Percentiles rank a stretch among this genome's conserved stretches.
These are phyloP conservation scores for Arthrobotrys pseudoclavata DNA, from an alignment of 2,329 filamentous ascomycete genomes.

Conservation along the genomic window DNA sequence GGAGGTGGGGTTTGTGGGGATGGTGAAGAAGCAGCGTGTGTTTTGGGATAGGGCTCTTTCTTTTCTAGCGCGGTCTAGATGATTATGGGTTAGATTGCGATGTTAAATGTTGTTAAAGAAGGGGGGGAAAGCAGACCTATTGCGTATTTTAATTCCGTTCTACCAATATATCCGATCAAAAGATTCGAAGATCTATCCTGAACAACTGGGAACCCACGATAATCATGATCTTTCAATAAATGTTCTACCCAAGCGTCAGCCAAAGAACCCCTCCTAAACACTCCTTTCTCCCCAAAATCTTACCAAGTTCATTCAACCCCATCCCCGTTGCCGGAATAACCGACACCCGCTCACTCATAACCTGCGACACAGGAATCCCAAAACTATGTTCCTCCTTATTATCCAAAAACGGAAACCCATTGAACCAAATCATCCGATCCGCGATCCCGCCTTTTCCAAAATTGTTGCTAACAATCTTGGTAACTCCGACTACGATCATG, in stretches of 20 bases:
- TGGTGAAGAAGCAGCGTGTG: slow-evolving; percentile 79
- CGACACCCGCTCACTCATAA: slow-evolving; percentile 84
- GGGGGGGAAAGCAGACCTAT: slow-evolving; percentile 71
- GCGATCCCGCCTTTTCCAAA: slow-evolving; percentile 98
- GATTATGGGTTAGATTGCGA: background rate
- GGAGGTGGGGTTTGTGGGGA: slow-evolving; percentile 43
- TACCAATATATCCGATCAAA: slow-evolving; percentile 90
- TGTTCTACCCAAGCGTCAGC: slow-evolving; percentile 49
- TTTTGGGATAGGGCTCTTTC: slow-evolving; percentile 76
- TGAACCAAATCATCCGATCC: slow-evolving; percentile 99
- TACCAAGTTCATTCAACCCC: slow-evolving; percentile 81
- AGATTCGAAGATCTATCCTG: slow-evolving; percentile 78
- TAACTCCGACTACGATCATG: slow-evolving; percentile 98
- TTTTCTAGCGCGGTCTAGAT: slow-evolving; percentile 73
- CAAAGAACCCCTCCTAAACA: background rate
- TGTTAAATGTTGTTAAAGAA: background rate
- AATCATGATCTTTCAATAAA: slow-evolving; percentile 81
- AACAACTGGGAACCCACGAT: slow-evolving; percentile 93
- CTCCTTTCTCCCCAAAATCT: slow-evolving; percentile 61
- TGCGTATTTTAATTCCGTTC: slow-evolving; percentile 91
- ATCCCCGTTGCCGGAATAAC: slow-evolving; percentile 81
- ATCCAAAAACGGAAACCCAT: slow-evolving; percentile 95
- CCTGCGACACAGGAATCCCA: slow-evolving; percentile 89
- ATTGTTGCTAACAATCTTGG: slow-evolving; percentile 89
- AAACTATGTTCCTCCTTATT: slow-evolving; percentile 98